Conservation (phyloP, 345 rosid species). For the Pugionium cornutum region DNA sequence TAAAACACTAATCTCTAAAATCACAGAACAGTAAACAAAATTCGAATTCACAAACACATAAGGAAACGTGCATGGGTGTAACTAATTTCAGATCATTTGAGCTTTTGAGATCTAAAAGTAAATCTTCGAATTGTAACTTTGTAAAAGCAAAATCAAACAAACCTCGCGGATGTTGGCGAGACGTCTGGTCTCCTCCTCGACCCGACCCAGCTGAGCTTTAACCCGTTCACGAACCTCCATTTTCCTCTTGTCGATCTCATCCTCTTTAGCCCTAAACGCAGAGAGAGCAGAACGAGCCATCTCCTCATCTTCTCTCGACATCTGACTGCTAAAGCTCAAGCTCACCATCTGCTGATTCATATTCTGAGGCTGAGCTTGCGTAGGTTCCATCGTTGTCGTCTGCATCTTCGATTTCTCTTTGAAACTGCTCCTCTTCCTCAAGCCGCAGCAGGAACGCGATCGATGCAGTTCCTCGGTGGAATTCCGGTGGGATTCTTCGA, state of each 20-base stretch:
- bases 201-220: slow-evolving; percentile 79
- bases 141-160: background rate
- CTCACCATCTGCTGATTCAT: slow-evolving; percentile 36
- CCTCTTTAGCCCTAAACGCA: slow-evolving; percentile 90
- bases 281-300: slow-evolving; percentile 90
- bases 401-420: no score
- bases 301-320: slow-evolving; percentile 94
- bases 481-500: slow-evolving; percentile 37
- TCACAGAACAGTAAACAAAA: background rate
- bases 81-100: background rate
- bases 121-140: background rate
- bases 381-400: no score
- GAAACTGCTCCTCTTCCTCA: slow-evolving; percentile 31
- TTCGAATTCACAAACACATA: background rate
- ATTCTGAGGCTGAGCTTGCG: slow-evolving; percentile 11
- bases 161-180: slow-evolving; percentile 89
- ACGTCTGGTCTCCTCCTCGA: slow-evolving; percentile 83
- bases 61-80: slow-evolving; percentile 12
- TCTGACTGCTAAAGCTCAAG: slow-evolving; percentile 80
- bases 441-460: slow-evolving; percentile 40
- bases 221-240: slow-evolving; percentile 84
- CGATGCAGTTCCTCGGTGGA: slow-evolving; percentile 42
- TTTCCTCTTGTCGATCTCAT: slow-evolving; percentile 91
- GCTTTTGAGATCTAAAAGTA: background rate
- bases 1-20: slow-evolving; percentile 22